Evolutionary conservation across 495 filamentous ascomycete genomes (phyloP).

Genomic region (Aspergillus diversus): DNA sequence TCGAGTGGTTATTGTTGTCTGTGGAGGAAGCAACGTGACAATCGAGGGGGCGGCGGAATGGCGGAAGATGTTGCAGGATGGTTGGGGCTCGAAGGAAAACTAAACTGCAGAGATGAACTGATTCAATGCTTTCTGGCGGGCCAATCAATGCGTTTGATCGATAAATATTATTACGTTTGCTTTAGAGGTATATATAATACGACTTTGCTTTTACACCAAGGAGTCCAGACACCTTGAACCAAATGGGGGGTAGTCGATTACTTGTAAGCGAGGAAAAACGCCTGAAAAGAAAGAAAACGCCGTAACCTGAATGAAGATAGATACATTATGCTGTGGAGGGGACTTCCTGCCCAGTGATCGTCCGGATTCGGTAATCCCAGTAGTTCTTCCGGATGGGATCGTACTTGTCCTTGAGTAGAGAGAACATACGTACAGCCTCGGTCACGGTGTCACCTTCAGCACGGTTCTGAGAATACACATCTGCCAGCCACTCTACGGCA

Average conservation of each 20-base stretch:
- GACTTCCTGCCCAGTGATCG: conserved; percentile 40
- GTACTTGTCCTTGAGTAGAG: conserved; percentile 78
- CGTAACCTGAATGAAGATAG: not conserved
- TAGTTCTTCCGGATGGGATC: conserved; percentile 90
- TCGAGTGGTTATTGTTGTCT: conserved; percentile 84
- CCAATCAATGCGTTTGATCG: conserved; percentile 23
- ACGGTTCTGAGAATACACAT: conserved; percentile 56
- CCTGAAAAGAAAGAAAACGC: not conserved
- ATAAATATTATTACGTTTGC: not conserved
- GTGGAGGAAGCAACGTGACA: conserved; percentile 79
- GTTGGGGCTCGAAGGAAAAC: conserved; percentile 32
- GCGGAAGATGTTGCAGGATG: conserved; percentile 50
- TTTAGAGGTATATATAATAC: conserved; percentile 9
- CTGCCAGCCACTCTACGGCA: conserved; percentile 88
- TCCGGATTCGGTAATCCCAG: conserved; percentile 77
- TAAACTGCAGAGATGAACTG: conserved; percentile 2
- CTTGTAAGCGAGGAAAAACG: not conserved
- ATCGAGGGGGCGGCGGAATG: conserved; percentile 68
- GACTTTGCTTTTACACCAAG: conserved; percentile 3
- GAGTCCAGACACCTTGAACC: not conserved
- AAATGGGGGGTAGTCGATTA: not conserved
- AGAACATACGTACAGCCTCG: conserved; percentile 59
- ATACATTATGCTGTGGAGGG: conserved; percentile 19
- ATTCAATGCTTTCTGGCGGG: conserved; percentile 21
- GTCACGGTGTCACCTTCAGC: conserved; percentile 46